Conservation (phyloP, 2,329 filamentous ascomycete genomes). For the Fusarium subglutinans region DNA sequence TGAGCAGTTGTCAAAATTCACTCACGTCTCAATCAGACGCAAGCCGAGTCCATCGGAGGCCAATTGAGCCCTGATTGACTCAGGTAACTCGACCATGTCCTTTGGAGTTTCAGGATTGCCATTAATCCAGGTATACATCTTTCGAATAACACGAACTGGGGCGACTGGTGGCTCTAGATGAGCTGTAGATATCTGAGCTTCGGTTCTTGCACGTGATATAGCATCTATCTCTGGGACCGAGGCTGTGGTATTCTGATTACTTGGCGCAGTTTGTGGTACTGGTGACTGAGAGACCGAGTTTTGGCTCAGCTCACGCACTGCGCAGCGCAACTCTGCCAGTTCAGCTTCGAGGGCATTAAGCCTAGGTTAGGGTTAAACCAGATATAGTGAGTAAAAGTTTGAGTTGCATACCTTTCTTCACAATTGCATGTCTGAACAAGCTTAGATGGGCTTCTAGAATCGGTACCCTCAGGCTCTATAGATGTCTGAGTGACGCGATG, state of each 20-base stretch:
- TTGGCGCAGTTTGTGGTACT: no score
- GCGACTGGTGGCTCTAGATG: not conserved
- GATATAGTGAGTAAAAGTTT: accelerated
- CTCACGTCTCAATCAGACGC: not conserved
- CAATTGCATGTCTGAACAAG: not conserved
- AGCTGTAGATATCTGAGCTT: not conserved
- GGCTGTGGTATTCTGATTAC: no score
- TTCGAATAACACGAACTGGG: not conserved
- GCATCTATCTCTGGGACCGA: accelerated
- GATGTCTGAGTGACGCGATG: not conserved
- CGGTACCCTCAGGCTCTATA: accelerated
- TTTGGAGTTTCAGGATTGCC: not conserved
- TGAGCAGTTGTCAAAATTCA: accelerated
- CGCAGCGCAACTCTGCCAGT: not conserved
- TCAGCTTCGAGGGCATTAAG: not conserved
- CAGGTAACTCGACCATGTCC: not conserved
- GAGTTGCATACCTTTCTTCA: not conserved
- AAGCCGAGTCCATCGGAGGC: accelerated
- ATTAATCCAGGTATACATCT: not conserved
- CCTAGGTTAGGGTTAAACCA: accelerated
- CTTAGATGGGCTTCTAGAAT: accelerated
- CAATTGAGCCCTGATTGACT: not conserved
- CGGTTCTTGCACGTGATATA: not conserved
- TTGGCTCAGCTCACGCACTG: not conserved
- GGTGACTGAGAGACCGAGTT: no score